phyloP scores from a whole-genome alignment of 495 filamentous ascomycete genomes.

The Podospora australis region DNA sequence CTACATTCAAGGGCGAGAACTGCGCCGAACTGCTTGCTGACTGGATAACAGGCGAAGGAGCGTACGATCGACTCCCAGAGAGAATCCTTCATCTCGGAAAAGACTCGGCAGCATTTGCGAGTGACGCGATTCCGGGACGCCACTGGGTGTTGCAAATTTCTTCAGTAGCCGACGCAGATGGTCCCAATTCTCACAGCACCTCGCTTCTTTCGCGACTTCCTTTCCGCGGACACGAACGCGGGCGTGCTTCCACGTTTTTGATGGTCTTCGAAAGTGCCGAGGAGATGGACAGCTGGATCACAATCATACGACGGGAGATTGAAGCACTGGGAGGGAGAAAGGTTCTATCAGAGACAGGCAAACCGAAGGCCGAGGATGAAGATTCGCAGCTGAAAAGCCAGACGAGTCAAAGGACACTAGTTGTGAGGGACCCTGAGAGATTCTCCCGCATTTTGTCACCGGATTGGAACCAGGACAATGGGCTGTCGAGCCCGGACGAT shows the following conservation, averaged over 20 bases:
- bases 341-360: conserved; percentile 52
- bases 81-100: conserved; percentile 77
- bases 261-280: conserved; percentile 75
- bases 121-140: conserved; percentile 83
- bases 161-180: conserved; percentile 62
- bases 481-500: conserved; percentile 11
- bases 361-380: conserved; percentile 31
- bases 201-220: conserved; percentile 68
- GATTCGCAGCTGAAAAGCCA: conserved; percentile 36
- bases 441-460: conserved; percentile 32
- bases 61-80: conserved; percentile 77
- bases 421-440: conserved; percentile 46
- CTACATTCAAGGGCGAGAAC: too few relatives aligned
- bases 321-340: conserved; percentile 64
- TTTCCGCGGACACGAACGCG: conserved; percentile 56
- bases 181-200: conserved; percentile 45
- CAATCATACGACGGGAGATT: conserved; percentile 59
- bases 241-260: conserved; percentile 61
- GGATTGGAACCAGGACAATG: conserved; percentile 26
- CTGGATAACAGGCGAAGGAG: conserved; percentile 73
- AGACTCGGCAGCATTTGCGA: conserved; percentile 87
- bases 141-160: conserved; percentile 91
- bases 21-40: too few relatives aligned
- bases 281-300: conserved; percentile 81
- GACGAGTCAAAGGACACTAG: conserved; percentile 44